Evolutionary conservation across 805 yeast genomes (phyloP), one percentile per base, ranked within the genome.

Genomic region (Candida wancherniae): DNA sequence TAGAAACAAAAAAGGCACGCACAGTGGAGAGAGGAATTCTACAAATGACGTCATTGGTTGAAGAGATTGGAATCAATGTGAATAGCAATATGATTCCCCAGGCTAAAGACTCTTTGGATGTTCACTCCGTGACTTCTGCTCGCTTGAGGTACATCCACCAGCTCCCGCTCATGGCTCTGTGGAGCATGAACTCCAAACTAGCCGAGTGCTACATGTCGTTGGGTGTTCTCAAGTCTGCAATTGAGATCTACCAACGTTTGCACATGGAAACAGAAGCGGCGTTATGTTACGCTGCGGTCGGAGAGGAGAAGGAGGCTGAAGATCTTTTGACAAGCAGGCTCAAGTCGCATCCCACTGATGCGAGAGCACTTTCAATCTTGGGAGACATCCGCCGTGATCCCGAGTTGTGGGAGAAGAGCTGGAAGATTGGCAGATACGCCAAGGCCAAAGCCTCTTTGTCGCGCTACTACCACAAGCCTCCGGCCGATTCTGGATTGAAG

Each of bases 21-120:
- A 90, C 97, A 1, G 80, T 90, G 15, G 97, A 92, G 59, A 73
- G 98, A 53, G 97, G 97, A 29, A 78, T 88, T 4, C 65, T 92
- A 30, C 98, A 92, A 58, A 79, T 92, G 80, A 90, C 88, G 33
- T 80, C 94, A 3, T 63, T 92, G 24, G 92, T 88, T 16, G 95
- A 87, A 50, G 96, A 88, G 53, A 64, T 86, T 15, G 94, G 90
- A 2, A 69, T 79, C 34, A 73, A 77, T 34, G 75, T 81, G 30
- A 65, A 69, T 32, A 61, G 80, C 6, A 69, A 77, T 29, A 44
- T 63, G 64, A 48, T 74, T 66, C 59, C 84, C 70, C 40, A 67
- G 53, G 58, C 63, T 0, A 44, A 42, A 17, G 56, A 58, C 11
- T 40, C 51, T 2, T 32, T 34, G 3, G 47, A 46, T 9, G 50